Evolutionary conservation across 176 grass and related monocot genomes (phyloP).

Genomic region (Rhynchospora breviuscula): DNA sequence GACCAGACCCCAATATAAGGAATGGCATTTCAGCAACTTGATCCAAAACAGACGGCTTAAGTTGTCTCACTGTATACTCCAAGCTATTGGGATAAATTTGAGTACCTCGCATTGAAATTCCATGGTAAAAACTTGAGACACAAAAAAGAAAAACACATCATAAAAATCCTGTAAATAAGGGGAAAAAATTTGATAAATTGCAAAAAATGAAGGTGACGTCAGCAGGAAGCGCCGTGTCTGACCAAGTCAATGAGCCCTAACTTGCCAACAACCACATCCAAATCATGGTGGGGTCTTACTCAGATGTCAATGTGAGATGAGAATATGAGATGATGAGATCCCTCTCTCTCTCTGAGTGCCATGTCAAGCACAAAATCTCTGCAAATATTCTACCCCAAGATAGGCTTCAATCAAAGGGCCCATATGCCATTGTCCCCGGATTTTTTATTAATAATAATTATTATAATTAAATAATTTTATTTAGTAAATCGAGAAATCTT

Average conservation of each 20-base stretch:
- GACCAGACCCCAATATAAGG: too few species aligned
- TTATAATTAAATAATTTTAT: too few species aligned
- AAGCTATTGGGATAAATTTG: too few species aligned
- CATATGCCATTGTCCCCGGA: neutral
- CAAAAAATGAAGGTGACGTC: neutral
- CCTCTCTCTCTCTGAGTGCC: neutral
- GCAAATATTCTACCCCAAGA: conserved; percentile 17
- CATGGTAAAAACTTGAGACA: too few species aligned
- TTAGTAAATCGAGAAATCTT: too few species aligned
- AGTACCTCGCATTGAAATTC: too few species aligned
- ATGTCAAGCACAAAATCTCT: conserved; percentile 22
- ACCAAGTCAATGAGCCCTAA: conserved; percentile 10
- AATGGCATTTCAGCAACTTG: too few species aligned
- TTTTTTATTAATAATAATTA: too few species aligned
- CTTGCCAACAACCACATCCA: conserved; percentile 20
- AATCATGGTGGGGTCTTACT: conserved; percentile 16
- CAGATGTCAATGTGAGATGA: neutral
- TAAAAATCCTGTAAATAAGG: neutral
- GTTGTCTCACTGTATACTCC: too few species aligned
- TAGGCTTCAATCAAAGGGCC: conserved; percentile 3
- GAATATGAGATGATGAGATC: too few species aligned
- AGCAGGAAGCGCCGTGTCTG: neutral
- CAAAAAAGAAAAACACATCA: too few species aligned
- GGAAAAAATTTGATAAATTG: neutral
- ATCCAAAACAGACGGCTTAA: too few species aligned